Conservation (phyloP, 2,329 filamentous ascomycete species). For the Didymella keratinophila region DNA sequence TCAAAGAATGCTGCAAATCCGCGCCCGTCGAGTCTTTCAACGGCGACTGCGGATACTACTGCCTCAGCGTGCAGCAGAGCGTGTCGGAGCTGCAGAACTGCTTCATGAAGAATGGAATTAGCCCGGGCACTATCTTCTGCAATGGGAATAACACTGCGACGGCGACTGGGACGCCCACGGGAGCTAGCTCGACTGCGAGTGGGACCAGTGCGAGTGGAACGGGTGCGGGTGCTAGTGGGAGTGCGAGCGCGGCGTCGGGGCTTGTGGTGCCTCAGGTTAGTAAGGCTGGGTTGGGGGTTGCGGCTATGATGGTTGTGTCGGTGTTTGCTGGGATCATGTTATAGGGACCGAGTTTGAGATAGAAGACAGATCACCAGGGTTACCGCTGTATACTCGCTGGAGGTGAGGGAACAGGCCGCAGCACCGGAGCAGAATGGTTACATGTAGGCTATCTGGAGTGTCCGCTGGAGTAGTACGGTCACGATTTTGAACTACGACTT, state of each 20-base stretch:
- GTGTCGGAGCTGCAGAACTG: slow-evolving; percentile 40
- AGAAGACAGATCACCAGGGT: no score
- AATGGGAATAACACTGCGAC: slow-evolving; percentile 37
- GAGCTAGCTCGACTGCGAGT: slow-evolving; percentile 21
- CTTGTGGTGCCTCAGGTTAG: slow-evolving; percentile 30
- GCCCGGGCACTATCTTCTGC: slow-evolving; percentile 35
- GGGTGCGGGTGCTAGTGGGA: slow-evolving; percentile 14
- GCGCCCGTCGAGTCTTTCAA: slow-evolving; percentile 43
- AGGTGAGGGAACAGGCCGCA: no score
- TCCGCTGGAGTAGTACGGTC: no score
- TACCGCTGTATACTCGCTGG: no score
- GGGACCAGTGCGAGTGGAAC: slow-evolving; percentile 15
- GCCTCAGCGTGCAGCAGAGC: slow-evolving; percentile 38
- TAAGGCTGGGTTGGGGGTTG: slow-evolving; percentile 41
- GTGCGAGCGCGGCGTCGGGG: slow-evolving; percentile 28
- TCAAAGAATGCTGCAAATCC: slow-evolving; percentile 44
- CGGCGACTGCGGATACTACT: slow-evolving; percentile 42
- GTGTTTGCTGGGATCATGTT: slow-evolving; percentile 29
- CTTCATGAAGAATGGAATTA: slow-evolving; percentile 38
- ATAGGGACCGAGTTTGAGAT: no score
- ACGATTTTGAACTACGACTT: no score
- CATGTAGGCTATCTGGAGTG: no score
- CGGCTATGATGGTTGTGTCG: slow-evolving; percentile 39
- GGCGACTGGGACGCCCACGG: slow-evolving; percentile 35
- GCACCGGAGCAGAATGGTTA: no score